These are phyloP conservation scores for Zygotorulaspora danielsina DNA, from an alignment of 805 yeast species.

Conservation along the genomic window DNA sequence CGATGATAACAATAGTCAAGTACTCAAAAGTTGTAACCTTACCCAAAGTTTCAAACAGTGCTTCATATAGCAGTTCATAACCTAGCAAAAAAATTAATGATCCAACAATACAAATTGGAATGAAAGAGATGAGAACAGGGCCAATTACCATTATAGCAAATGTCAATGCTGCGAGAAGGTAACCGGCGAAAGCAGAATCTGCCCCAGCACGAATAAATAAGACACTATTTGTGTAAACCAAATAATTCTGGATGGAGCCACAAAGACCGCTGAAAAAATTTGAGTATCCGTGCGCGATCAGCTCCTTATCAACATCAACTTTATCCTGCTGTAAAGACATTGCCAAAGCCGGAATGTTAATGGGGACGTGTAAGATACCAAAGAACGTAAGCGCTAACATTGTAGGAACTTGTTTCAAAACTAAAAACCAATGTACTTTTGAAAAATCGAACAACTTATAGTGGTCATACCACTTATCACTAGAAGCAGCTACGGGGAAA, in stretches of 20 bases:
- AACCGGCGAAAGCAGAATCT: slow-evolving; percentile 81
- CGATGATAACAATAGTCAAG: slow-evolving; percentile 75
- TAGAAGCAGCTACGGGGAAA: slow-evolving; percentile 49
- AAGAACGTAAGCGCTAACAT: slow-evolving; percentile 95
- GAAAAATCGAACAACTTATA: slow-evolving; percentile 67
- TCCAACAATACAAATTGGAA: slow-evolving; percentile 95
- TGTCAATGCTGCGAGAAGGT: slow-evolving; percentile 82
- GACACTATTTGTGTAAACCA: slow-evolving; percentile 92
- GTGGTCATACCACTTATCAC: slow-evolving; percentile 88
- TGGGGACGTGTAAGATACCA: slow-evolving; percentile 94
- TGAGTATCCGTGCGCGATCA: slow-evolving; percentile 91
- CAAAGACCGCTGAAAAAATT: slow-evolving; percentile 75
- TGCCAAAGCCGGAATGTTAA: slow-evolving; percentile 95
- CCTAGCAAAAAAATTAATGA: slow-evolving; percentile 86
- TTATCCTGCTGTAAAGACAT: slow-evolving; percentile 79
- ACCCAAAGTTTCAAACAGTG: slow-evolving; percentile 79
- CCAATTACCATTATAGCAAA: slow-evolving; percentile 78
- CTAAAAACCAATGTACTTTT: slow-evolving; percentile 69
- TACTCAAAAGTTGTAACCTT: slow-evolving; percentile 74
- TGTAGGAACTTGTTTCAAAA: slow-evolving; percentile 72
- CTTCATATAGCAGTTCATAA: slow-evolving; percentile 82
- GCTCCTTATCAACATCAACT: slow-evolving; percentile 85
- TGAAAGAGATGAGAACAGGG: slow-evolving; percentile 86
- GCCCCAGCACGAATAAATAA: slow-evolving; percentile 93
- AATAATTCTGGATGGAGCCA: slow-evolving; percentile 90